Percentiles rank a stretch among this genome's conserved stretches.
Conservation (phyloP, 371 early-diverging fungal species). For the Apophysomyces ossiformis region DNA sequence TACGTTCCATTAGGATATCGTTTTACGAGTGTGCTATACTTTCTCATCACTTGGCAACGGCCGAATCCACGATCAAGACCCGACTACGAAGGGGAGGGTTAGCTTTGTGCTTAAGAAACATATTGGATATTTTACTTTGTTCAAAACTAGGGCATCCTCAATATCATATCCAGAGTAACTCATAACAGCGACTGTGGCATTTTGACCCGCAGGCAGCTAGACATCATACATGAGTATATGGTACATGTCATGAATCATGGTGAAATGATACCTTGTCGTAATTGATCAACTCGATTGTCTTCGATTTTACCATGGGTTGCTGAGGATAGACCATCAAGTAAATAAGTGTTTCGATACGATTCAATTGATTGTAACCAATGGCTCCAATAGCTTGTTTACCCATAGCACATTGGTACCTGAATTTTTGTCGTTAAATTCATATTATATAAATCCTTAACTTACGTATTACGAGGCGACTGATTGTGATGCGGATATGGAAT, state of each 20-base stretch:
- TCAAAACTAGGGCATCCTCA: conserved; percentile 99
- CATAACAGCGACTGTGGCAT: conserved; percentile 99
- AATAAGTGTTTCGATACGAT: conserved; percentile 96
- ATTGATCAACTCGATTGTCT: conserved; percentile 97
- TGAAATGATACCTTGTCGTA: conserved; percentile 80
- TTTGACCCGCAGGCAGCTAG: conserved; percentile 97
- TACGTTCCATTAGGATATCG: conserved; percentile 86
- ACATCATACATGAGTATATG: neutral
- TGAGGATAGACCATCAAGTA: conserved; percentile 98
- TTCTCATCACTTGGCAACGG: conserved; percentile 95
- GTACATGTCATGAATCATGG: no score
- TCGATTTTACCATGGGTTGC: conserved; percentile 98
- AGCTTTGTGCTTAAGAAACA: neutral
- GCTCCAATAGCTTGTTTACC: conserved; percentile 99
- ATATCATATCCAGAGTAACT: conserved; percentile 99
- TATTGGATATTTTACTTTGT: conserved; percentile 65
- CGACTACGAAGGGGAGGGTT: conserved; percentile 45
- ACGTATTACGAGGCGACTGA: conserved; percentile 99
- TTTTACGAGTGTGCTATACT: conserved; percentile 79
- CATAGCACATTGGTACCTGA: conserved; percentile 98
- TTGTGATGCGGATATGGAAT: conserved; percentile 99
- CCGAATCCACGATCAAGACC: conserved; percentile 99
- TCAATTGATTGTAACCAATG: conserved; percentile 95
- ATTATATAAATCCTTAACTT: conserved; percentile 28
- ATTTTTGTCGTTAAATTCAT: neutral